phyloP scores from a whole-genome alignment of 2,329 filamentous ascomycete genomes.

The Hysterium pulicare region DNA sequence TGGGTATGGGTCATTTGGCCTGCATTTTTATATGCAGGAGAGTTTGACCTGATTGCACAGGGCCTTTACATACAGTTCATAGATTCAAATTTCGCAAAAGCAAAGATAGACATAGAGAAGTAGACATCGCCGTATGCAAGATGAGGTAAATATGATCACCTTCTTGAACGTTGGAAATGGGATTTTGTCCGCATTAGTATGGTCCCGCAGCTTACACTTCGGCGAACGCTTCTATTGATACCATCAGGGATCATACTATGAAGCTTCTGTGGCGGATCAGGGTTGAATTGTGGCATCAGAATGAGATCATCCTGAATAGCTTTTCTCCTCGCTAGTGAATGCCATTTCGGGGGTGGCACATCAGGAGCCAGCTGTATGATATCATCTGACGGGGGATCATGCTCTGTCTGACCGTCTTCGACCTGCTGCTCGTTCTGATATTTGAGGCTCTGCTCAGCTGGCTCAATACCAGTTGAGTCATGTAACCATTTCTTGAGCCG shows the following conservation, averaged over 20 bases:
- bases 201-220: not conserved
- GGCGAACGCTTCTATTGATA: not conserved
- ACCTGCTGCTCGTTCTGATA: not conserved
- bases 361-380: not conserved
- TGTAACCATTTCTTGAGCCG: not conserved
- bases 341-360: not conserved
- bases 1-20: no score
- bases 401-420: not conserved
- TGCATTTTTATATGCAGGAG: no score
- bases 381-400: not conserved
- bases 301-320: not conserved
- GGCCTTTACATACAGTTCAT: no score
- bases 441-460: not conserved
- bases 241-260: not conserved
- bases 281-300: not conserved
- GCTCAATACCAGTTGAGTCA: not conserved
- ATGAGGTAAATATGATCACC: no score
- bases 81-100: no score
- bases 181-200: not conserved
- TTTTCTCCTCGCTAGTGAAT: not conserved
- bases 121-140: no score
- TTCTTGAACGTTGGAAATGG: no score
- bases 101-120: no score
- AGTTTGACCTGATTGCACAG: no score
- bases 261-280: not conserved